Evolutionary conservation across 1,139 yeast genomes (phyloP).

Genomic region (Chernovozyma sophiae-reginae): DNA sequence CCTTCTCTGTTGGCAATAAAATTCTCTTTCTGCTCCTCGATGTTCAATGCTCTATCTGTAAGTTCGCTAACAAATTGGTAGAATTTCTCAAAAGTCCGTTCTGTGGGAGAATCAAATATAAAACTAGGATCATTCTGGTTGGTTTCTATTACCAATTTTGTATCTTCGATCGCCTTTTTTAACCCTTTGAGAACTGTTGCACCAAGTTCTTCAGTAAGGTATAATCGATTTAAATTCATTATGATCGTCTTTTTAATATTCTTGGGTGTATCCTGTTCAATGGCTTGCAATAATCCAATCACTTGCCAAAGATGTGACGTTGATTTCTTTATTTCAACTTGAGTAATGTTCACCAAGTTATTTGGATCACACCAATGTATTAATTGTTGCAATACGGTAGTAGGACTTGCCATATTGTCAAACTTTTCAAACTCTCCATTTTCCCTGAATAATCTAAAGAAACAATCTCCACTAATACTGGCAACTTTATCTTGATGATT

Average conservation of each 20-base stretch:
- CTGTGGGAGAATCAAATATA: conserved; percentile 40
- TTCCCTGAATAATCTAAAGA: conserved; percentile 51
- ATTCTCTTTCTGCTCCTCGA: conserved; percentile 13
- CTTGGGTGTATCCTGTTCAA: conserved; percentile 51
- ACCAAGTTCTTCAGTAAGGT: conserved; percentile 27
- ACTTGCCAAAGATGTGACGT: conserved; percentile 58
- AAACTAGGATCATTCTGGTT: conserved; percentile 26
- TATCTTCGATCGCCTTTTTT: conserved; percentile 31
- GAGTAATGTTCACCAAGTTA: conserved; percentile 53
- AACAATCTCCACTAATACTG: conserved; percentile 61
- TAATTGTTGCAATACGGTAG: conserved; percentile 67
- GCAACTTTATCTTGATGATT: conserved; percentile 70
- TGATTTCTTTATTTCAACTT: conserved; percentile 36
- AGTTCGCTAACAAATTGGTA: conserved; percentile 23
- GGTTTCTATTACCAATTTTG: conserved; percentile 23
- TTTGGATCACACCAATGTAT: conserved; percentile 85
- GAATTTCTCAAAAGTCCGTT: conserved; percentile 47
- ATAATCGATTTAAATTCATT: conserved; percentile 48
- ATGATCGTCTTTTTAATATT: conserved; percentile 55
- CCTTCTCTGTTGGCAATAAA: conserved; percentile 9
- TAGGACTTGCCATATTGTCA: conserved; percentile 45
- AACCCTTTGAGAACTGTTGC: conserved; percentile 29
- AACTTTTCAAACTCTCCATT: conserved; percentile 21
- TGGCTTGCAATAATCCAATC: conserved; percentile 48
- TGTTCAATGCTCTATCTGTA: conserved; percentile 22